Conservation (phyloP, 1,284 basidiomycete species). For the Coniferiporia sulphurascens region DNA sequence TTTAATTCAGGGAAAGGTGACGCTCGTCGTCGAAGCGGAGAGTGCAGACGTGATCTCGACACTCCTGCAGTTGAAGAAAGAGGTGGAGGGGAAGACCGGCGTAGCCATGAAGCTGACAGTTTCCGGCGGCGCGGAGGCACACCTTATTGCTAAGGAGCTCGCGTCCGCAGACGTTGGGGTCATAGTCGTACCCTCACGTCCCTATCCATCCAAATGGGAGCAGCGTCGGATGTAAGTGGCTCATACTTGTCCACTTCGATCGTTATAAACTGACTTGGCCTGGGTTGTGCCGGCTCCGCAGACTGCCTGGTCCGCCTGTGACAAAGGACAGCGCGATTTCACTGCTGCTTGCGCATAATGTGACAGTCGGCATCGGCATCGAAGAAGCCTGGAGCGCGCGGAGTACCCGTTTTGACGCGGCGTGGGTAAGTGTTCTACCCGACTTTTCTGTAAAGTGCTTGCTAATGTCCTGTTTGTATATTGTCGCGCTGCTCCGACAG, state of each 20-base stretch:
- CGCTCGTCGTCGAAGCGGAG: conserved; percentile 52
- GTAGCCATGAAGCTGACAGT: conserved; percentile 50
- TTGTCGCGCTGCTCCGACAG: conserved; percentile 13
- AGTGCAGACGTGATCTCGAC: conserved; percentile 78
- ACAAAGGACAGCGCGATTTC: conserved; percentile 51
- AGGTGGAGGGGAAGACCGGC: conserved; percentile 50
- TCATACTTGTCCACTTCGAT: neutral
- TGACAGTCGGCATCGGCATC: conserved; percentile 66
- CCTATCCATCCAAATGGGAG: conserved; percentile 60
- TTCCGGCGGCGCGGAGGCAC: conserved; percentile 68
- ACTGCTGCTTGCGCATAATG: conserved; percentile 52
- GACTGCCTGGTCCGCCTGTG: conserved; percentile 61
- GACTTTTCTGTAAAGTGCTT: neutral
- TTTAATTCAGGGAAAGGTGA: conserved; percentile 38
- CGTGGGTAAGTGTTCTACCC: conserved; percentile 49
- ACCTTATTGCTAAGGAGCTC: conserved; percentile 72
- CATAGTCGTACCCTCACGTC: conserved; percentile 55
- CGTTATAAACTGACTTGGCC: too few species aligned
- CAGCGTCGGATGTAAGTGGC: conserved; percentile 40
- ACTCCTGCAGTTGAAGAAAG: conserved; percentile 68
- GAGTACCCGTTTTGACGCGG: conserved; percentile 68
- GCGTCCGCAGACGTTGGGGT: conserved; percentile 70
- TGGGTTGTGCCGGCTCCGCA: neutral
- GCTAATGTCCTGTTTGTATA: conserved; percentile 2
- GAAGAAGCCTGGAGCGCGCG: conserved; percentile 55